Percentiles rank a stretch among this genome's conserved stretches.
Conservation (phyloP, 176 grass and related monocot genomes). For the Microstegium vimineum region DNA sequence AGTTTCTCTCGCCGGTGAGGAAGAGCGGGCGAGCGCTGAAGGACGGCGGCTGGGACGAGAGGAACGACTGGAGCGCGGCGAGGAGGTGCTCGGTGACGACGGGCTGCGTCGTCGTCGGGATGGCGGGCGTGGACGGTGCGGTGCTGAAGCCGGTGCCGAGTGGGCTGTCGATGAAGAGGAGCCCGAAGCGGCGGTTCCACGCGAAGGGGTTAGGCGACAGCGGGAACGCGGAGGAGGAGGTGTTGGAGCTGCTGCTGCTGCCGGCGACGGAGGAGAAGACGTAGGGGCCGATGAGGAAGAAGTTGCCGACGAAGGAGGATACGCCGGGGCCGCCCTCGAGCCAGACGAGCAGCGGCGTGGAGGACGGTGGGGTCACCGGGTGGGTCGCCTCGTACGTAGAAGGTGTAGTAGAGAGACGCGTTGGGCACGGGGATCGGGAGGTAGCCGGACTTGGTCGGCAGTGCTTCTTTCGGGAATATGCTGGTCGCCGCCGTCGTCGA, state of each 20-base stretch:
- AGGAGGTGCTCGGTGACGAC: not conserved
- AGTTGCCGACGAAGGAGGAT: not conserved
- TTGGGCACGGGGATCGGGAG: not conserved
- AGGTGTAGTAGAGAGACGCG: not conserved
- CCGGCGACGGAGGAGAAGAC: not conserved
- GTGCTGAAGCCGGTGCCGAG: not conserved
- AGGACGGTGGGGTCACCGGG: not conserved
- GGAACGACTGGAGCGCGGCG: not conserved
- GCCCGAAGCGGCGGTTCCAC: slow-evolving; percentile 1
- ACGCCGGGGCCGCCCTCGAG: not conserved
- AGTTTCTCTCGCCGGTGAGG: slow-evolving; percentile 59
- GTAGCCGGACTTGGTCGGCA: not conserved
- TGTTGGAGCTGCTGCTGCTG: not conserved
- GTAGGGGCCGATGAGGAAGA: not conserved
- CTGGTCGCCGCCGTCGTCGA: too few relatives aligned
- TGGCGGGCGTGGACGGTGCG: not conserved
- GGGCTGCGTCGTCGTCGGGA: not conserved
- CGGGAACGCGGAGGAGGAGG: not conserved
- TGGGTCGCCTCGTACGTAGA: not conserved
- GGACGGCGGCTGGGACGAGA: not conserved
- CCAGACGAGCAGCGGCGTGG: not conserved
- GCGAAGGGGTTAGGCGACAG: not conserved
- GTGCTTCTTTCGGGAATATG: not conserved
- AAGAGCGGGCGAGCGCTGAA: slow-evolving; percentile 41
- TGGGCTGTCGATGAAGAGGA: not conserved